Base-by-base conservation (phyloP, 129 eudicot species). In the Flaveria robusta region DNA sequence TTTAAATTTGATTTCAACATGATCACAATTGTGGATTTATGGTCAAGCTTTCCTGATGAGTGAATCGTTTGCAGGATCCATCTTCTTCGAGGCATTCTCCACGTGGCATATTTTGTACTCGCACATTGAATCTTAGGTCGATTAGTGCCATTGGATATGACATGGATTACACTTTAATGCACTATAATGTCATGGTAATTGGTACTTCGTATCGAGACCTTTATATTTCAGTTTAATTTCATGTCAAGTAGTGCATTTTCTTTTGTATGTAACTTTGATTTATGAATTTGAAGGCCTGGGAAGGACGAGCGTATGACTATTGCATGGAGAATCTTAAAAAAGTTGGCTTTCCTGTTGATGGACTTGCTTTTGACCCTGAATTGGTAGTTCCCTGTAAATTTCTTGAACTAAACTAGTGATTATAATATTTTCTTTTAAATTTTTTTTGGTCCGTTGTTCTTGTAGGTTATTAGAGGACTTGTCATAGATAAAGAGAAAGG, bases 151-250 rank as follows among this genome's bases (percentile, higher is more conserved):
- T 90, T 74, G 97, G 98, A 79, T 93, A 93, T 79, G 98, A 93
- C 85, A 93, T 93, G 98, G 98, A 93, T 86, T 93, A 93, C 74
- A 93, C 98, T n/a, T 83, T 93, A 86, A 88, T 93, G 82, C 98
- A 93, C 64, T 93, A 93, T 49, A 93, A 90, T 74, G 98, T 93
- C 76, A 91, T 78, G 98, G 98, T 93, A 88, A 78, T 58, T 24
- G 19, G 8, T 50, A 15, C 42, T 27, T 20, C 9, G 45, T 43
- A 60, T 24, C 10, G 20, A 26, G 72, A 68, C 45, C 49, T 4
- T 41, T 4, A 34, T 34, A 34, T 34, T 34, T 34, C 39, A 34
- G 39, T 34, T 34, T 34, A 34, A 43, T 11, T 13, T 43, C 49
- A 43, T 60, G 60, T 45, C 45, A 39, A 10, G 27, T 50, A 66